Percentiles rank a stretch among this genome's conserved stretches.
These are phyloP conservation scores for Cucumis melo DNA, from an alignment of 306 rosid genomes.

Conservation along the genomic window DNA sequence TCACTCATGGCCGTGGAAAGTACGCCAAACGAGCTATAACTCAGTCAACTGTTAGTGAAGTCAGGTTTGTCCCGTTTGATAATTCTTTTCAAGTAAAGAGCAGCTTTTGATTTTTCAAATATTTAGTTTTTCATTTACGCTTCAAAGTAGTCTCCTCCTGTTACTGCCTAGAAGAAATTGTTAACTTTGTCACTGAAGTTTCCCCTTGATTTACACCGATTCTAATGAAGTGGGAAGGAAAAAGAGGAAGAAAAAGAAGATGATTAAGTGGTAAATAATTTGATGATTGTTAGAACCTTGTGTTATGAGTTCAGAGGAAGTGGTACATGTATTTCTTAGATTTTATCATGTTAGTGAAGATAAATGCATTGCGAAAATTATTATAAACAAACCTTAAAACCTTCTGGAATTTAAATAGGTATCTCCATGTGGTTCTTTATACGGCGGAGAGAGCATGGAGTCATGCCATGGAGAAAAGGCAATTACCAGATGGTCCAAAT, in stretches of 20 bases:
- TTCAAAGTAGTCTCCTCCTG: neutral
- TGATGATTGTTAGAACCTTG: neutral
- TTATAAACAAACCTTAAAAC: neutral
- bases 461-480: slow-evolving; percentile 99
- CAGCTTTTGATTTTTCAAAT: neutral
- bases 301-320: neutral
- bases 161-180: neutral
- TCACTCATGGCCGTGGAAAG: slow-evolving; percentile 97
- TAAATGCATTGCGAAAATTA: neutral
- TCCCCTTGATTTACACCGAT: neutral
- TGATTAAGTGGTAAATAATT: neutral
- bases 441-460: slow-evolving; percentile 98
- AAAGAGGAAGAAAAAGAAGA: neutral
- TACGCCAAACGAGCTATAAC: slow-evolving; percentile 48
- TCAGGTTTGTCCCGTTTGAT: slow-evolving; percentile 34
- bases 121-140: neutral
- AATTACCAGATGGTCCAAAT: slow-evolving; percentile 88
- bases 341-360: neutral
- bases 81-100: neutral
- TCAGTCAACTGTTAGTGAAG: slow-evolving; percentile 80
- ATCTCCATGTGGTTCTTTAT: slow-evolving; percentile 76
- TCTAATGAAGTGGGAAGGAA: neutral
- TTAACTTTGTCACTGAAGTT: neutral
- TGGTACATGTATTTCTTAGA: neutral
- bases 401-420: slow-evolving; percentile 48